phyloP scores from a whole-genome alignment of 352 stramenopile species.

The Phytophthora quininea region DNA sequence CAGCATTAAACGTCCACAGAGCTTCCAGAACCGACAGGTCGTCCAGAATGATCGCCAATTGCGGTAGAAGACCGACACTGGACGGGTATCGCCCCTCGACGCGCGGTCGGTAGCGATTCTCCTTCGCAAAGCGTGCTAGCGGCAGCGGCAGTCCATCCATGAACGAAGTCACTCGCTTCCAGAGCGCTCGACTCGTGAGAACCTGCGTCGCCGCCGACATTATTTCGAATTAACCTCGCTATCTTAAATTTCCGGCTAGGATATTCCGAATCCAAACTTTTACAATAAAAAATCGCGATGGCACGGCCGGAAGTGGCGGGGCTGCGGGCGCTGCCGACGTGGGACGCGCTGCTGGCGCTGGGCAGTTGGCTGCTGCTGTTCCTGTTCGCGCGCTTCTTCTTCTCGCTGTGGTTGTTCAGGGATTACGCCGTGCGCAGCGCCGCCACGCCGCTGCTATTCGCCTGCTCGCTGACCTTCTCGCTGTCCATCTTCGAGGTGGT shows the following conservation, averaged over 20 bases:
- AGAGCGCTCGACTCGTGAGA: slow-evolving; percentile 27
- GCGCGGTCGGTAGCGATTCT: slow-evolving; percentile 24
- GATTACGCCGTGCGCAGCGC: slow-evolving; percentile 78
- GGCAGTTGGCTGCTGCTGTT: slow-evolving; percentile 65
- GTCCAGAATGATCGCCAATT: slow-evolving; percentile 38
- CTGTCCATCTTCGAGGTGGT: slow-evolving; percentile 85
- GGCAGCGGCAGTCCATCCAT: slow-evolving; percentile 38
- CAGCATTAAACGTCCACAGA: slow-evolving; percentile 15
- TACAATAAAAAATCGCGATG: background rate
- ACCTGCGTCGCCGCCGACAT: slow-evolving; percentile 14
- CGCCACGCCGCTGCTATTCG: slow-evolving; percentile 73
- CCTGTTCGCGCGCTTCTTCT: slow-evolving; percentile 79
- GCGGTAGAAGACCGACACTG: slow-evolving; percentile 23
- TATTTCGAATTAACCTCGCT: no score
- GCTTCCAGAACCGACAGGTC: slow-evolving; percentile 23
- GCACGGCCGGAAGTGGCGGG: slow-evolving; percentile 1
- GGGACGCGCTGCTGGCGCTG: slow-evolving; percentile 36
- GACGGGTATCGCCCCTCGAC: slow-evolving; percentile 36
- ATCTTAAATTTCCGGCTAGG: background rate
- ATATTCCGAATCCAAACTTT: background rate
- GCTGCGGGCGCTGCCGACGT: slow-evolving; percentile 30
- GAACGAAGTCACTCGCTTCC: slow-evolving; percentile 29
- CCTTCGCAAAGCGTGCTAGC: slow-evolving; percentile 25
- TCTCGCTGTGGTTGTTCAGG: slow-evolving; percentile 84
- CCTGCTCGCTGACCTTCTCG: slow-evolving; percentile 74